These are phyloP conservation scores for Fragilaria crotonensis DNA, from an alignment of 108 stramenopile species.

Conservation along the genomic window DNA sequence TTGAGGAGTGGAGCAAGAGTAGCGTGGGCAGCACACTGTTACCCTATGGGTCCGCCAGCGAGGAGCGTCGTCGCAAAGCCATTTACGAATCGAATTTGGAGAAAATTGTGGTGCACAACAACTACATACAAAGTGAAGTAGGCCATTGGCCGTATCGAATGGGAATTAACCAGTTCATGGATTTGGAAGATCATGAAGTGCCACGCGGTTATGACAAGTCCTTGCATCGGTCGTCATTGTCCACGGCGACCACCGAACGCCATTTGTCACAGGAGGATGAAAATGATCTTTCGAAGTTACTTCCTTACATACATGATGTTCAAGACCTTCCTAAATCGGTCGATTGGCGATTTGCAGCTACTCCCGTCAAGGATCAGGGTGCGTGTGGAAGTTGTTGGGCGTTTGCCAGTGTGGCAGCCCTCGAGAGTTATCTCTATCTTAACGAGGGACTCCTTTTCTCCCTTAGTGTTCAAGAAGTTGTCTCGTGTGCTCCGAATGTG, in stretches of 20 bases:
- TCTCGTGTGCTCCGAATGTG: conserved; percentile 73
- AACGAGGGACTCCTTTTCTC: conserved; percentile 11
- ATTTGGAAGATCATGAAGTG: conserved; percentile 40
- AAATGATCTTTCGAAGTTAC: conserved; percentile 17
- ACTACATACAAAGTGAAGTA: conserved; percentile 13
- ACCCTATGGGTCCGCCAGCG: neutral
- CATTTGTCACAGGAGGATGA: neutral
- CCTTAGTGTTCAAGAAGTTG: conserved; percentile 59
- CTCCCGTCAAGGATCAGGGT: conserved; percentile 75
- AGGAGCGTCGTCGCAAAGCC: conserved; percentile 1
- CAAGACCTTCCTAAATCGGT: conserved; percentile 44
- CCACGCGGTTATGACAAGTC: conserved; percentile 49
- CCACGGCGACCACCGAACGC: conserved; percentile 4
- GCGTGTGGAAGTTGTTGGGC: conserved; percentile 86
- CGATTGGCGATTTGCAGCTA: conserved; percentile 72
- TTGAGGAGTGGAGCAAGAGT: neutral
- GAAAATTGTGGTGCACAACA: conserved; percentile 49
- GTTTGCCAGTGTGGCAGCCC: conserved; percentile 57
- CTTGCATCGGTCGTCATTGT: conserved; percentile 8
- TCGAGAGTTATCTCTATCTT: conserved; percentile 74
- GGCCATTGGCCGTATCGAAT: conserved; percentile 21
- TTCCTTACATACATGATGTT: conserved; percentile 38
- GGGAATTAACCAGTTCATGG: conserved; percentile 66
- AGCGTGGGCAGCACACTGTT: neutral
- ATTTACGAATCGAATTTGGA: conserved; percentile 48